phyloP scores from a whole-genome alignment of 2,329 filamentous ascomycete species.

The Epichloe amarillans region DNA sequence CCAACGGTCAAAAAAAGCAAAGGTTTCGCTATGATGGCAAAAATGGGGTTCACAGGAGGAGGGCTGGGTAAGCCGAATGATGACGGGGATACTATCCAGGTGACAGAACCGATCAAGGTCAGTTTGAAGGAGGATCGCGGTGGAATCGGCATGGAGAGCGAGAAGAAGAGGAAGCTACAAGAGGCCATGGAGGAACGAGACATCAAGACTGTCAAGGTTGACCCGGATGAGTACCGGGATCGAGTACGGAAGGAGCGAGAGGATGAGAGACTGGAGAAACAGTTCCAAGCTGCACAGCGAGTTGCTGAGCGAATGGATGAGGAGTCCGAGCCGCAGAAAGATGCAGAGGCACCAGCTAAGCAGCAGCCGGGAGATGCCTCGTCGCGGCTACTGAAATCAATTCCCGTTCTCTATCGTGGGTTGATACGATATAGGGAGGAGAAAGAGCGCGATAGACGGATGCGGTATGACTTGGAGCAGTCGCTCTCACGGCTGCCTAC shows the following conservation, averaged over 20 bases:
- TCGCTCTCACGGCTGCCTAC: slow-evolving; percentile 49
- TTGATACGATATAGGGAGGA: slow-evolving; percentile 58
- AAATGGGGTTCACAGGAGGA: slow-evolving; percentile 79
- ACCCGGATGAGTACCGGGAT: slow-evolving; percentile 61
- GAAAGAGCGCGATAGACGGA: slow-evolving; percentile 52
- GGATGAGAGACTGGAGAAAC: slow-evolving; percentile 51
- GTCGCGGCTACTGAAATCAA: slow-evolving; percentile 38
- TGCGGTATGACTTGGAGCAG: slow-evolving; percentile 53
- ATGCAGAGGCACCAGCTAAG: slow-evolving; percentile 1
- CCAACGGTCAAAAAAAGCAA: slow-evolving; percentile 52
- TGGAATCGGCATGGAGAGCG: slow-evolving; percentile 73
- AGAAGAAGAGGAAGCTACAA: slow-evolving; percentile 63
- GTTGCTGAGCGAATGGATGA: slow-evolving; percentile 66
- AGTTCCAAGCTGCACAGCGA: slow-evolving; percentile 67
- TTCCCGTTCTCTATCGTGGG: slow-evolving; percentile 70
- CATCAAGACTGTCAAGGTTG: slow-evolving; percentile 46
- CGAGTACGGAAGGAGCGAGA: slow-evolving; percentile 59
- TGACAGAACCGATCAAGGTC: slow-evolving; percentile 60
- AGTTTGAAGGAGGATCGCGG: slow-evolving; percentile 65
- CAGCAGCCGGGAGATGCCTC: slow-evolving; percentile 20
- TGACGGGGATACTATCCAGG: slow-evolving; percentile 21
- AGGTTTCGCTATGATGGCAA: slow-evolving; percentile 91
- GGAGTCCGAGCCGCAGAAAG: slow-evolving; percentile 24
- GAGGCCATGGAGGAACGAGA: slow-evolving; percentile 46
- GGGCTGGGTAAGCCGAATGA: slow-evolving; percentile 51